Percentiles rank a stretch among this genome's conserved stretches.
Evolutionary conservation across 306 rosid species (phyloP).

Genomic region (Rosa multiflora): DNA sequence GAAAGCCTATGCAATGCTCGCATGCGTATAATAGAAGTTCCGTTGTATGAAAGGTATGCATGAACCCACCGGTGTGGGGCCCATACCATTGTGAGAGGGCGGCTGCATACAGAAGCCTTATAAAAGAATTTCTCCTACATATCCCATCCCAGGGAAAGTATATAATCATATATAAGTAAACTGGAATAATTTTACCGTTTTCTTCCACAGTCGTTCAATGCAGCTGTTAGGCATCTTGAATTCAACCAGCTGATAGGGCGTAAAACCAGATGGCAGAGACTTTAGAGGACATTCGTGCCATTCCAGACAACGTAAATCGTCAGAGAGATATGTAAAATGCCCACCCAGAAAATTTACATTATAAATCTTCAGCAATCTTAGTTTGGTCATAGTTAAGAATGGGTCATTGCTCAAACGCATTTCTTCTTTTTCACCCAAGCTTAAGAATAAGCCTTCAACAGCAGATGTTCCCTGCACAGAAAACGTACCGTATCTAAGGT

Average conservation of each 20-base stretch:
- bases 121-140: no score
- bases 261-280: constrained; percentile 6
- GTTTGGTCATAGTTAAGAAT: constrained; percentile 10
- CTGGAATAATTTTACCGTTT: background rate
- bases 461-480: no score
- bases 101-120: no score
- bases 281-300: constrained; percentile 17
- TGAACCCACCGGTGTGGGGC: no score
- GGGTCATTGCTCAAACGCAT: background rate
- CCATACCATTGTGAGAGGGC: no score
- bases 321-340: background rate
- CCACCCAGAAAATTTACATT: background rate
- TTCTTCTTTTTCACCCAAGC: background rate
- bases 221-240: constrained; percentile 18
- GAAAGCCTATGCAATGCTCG: no score
- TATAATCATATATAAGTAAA: no score
- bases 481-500: no score
- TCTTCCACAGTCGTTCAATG: constrained; percentile 15
- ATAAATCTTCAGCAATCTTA: constrained; percentile 14
- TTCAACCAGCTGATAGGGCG: background rate
- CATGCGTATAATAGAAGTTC: no score
- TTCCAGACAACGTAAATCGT: constrained; percentile 11
- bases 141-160: background rate
- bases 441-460: no score
- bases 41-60: no score